Percentiles rank a stretch among this genome's conserved stretches.
phyloP scores from a whole-genome alignment of 306 rosid species.

The Dalbergia oliveri region DNA sequence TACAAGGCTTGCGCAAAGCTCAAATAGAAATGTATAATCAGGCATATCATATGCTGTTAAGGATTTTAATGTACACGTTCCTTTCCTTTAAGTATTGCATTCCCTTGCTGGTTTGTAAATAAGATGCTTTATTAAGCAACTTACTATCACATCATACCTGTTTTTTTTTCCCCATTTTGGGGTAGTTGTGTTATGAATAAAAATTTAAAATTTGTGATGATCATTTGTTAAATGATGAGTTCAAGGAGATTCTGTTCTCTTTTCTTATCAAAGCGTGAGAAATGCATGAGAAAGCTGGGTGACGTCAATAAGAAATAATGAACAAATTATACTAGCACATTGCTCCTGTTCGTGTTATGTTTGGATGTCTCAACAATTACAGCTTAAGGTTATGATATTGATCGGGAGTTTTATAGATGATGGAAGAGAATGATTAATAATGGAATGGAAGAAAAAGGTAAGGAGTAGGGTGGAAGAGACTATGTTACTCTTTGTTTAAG shows the following conservation, averaged over 20 bases:
- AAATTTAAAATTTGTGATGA: too few relatives aligned
- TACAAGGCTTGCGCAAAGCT: slow-evolving; percentile 8
- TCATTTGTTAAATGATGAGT: too few relatives aligned
- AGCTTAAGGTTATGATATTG: too few relatives aligned
- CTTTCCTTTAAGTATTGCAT: neutral
- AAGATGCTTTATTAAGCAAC: slow-evolving; percentile 4
- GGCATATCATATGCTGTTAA: slow-evolving; percentile 9
- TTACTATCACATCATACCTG: neutral
- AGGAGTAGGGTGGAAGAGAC: too few relatives aligned
- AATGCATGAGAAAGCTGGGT: neutral
- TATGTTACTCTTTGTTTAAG: too few relatives aligned
- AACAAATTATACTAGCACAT: slow-evolving; percentile 18
- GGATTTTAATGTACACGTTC: neutral
- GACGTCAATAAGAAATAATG: slow-evolving; percentile 30
- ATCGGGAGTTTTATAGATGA: too few relatives aligned
- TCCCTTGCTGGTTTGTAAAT: slow-evolving; percentile 28
- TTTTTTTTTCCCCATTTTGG: neutral
- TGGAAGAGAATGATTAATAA: too few relatives aligned
- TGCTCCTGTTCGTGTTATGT: neutral
- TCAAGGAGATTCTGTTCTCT: neutral
- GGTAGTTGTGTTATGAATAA: neutral
- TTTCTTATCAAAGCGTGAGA: neutral
- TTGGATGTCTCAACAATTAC: slow-evolving; percentile 11
- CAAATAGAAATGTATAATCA: slow-evolving; percentile 18
- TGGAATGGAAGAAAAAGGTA: too few relatives aligned